Evolutionary conservation across 2,329 filamentous ascomycete species (phyloP).

Genomic region (Fusarium concolor): DNA sequence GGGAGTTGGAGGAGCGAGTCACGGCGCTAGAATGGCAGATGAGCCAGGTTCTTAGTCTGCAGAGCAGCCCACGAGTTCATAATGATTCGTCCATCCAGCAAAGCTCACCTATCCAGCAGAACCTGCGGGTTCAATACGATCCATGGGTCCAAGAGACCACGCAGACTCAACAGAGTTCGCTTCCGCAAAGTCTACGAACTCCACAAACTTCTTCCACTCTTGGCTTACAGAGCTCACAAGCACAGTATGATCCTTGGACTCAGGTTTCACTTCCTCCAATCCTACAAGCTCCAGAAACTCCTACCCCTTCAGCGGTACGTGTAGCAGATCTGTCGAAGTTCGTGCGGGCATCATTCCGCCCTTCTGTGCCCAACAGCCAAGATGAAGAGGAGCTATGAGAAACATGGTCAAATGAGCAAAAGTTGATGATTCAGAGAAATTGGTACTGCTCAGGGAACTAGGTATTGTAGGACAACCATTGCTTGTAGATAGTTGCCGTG

Average conservation of each 20-base stretch:
- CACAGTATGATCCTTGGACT: too few relatives aligned
- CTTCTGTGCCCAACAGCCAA: background rate
- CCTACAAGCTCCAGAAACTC: background rate
- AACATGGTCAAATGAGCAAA: background rate
- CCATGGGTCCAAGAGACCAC: too few relatives aligned
- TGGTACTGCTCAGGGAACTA: background rate
- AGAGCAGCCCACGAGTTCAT: background rate
- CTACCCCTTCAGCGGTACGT: background rate
- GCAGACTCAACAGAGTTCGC: background rate
- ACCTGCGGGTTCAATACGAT: background rate
- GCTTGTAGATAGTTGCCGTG: constrained; percentile 6
- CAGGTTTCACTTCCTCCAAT: too few relatives aligned
- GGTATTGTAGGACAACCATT: background rate
- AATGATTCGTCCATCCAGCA: background rate
- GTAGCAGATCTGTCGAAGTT: constrained; percentile 4
- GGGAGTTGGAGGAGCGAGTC: constrained; percentile 25
- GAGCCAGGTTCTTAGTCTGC: background rate
- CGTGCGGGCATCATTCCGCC: constrained; percentile 8
- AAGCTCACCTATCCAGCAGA: background rate
- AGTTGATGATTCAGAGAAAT: background rate
- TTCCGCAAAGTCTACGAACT: too few relatives aligned
- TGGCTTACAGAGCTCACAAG: too few relatives aligned
- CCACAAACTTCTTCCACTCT: background rate
- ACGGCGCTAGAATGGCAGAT: constrained; percentile 27
- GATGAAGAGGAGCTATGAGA: constrained; percentile 1